A percentile compares a stretch with the other conserved stretches of the same genome.
These are phyloP conservation scores for Hypoxylon intermedium DNA, from an alignment of 495 filamentous ascomycete genomes.

Conservation along the genomic window DNA sequence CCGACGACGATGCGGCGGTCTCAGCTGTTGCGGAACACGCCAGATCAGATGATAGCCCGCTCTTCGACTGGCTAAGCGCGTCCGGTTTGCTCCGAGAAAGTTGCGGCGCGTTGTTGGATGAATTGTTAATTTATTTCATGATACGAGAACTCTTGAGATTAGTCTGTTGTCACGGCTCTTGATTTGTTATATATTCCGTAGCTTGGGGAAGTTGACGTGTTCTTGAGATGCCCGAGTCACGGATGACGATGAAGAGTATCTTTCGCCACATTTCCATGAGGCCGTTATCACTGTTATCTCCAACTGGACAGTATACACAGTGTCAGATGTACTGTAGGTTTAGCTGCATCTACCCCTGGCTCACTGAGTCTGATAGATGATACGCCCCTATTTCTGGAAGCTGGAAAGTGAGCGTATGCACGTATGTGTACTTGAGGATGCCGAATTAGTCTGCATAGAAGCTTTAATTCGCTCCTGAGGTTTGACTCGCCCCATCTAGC, in stretches of 20 bases:
- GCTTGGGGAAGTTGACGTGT: too few relatives aligned
- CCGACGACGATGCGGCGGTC: slow-evolving; percentile 30
- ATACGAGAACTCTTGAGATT: slow-evolving; percentile 1
- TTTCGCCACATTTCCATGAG: slow-evolving; percentile 9
- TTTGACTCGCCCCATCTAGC: neutral
- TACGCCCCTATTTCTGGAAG: neutral
- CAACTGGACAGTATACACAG: slow-evolving; percentile 4
- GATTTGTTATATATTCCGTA: too few relatives aligned
- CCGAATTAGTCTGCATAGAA: neutral
- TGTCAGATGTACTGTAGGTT: slow-evolving; percentile 1
- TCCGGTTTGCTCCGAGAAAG: slow-evolving; percentile 32
- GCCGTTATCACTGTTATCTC: slow-evolving; percentile 4
- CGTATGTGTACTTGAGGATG: neutral
- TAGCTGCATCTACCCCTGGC: neutral
- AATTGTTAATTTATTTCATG: slow-evolving; percentile 8
- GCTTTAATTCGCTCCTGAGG: neutral
- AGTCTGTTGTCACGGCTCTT: too few relatives aligned
- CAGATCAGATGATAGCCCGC: slow-evolving; percentile 33
- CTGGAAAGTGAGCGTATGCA: neutral
- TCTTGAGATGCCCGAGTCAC: too few relatives aligned
- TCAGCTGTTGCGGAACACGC: slow-evolving; percentile 33
- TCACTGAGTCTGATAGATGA: too few relatives aligned
- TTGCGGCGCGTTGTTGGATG: slow-evolving; percentile 5
- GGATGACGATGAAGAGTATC: slow-evolving; percentile 5
- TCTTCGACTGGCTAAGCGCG: slow-evolving; percentile 3